These are phyloP conservation scores for Leptographium procerum DNA, from an alignment of 2,329 filamentous ascomycete species.

Conservation along the genomic window DNA sequence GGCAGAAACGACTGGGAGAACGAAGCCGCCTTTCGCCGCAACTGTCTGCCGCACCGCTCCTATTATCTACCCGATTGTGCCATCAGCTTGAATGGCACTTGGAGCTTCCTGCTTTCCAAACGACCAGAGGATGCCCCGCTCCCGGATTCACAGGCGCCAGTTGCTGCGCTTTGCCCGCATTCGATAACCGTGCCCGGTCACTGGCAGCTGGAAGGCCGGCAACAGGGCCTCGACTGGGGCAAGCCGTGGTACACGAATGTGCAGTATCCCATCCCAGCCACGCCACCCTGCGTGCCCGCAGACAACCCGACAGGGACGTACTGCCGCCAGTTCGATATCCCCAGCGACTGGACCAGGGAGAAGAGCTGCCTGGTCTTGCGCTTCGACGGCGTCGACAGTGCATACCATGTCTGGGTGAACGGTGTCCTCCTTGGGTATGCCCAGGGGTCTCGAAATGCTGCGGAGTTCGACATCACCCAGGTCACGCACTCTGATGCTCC, in stretches of 20 bases:
- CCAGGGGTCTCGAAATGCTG: conserved; percentile 56
- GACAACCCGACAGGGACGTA: conserved; percentile 58
- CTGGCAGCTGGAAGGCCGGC: conserved; percentile 55
- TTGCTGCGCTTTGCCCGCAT: conserved; percentile 18
- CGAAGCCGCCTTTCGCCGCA: conserved; percentile 45
- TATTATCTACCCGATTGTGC: conserved; percentile 42
- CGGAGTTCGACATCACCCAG: conserved; percentile 55
- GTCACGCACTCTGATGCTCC: conserved; percentile 24
- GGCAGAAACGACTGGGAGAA: conserved; percentile 48
- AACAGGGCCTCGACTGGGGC: conserved; percentile 29
- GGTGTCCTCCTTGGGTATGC: conserved; percentile 53
- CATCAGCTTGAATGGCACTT: conserved; percentile 41
- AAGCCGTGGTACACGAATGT: conserved; percentile 59
- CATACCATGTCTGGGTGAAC: conserved; percentile 61
- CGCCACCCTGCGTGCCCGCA: conserved; percentile 49
- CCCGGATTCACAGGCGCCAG: not conserved
- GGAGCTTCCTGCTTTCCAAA: conserved; percentile 42
- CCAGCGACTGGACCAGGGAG: conserved; percentile 27
- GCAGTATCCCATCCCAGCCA: conserved; percentile 52
- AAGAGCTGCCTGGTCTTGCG: conserved; percentile 45
- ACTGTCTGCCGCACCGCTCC: conserved; percentile 44
- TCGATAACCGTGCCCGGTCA: conserved; percentile 50
- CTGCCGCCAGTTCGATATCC: conserved; percentile 41
- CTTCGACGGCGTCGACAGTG: conserved; percentile 62
- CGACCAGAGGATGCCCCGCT: conserved; percentile 29